Evolutionary conservation across 2,329 filamentous ascomycete genomes (phyloP), one percentile per base, ranked within the genome.

Genomic region (Bipolaris zeicola): DNA sequence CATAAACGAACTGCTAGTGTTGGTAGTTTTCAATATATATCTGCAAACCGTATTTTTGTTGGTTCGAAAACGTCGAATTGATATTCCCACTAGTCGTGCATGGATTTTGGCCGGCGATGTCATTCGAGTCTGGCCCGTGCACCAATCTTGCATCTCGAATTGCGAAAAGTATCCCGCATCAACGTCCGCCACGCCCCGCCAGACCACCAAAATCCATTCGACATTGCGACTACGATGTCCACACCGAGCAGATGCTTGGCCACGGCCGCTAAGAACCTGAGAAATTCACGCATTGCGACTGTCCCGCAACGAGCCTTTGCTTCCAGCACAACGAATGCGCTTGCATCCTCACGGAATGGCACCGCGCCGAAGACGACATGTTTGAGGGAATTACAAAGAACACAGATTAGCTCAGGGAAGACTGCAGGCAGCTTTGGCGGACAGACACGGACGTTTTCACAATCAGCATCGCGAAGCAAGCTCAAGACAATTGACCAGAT

Each of bases 401-500:
- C 41, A 34, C 44, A 28, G 4, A 43, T 34, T 20, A 46, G 38
- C 11, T 18, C n/a, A 18, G 39, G 46, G 6, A 60, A 51, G 41
- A 16, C 41, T 31, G 34, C 41, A 42, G 38, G 51, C 33, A 48
- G 42, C 52, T 46, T 42, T 37, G 57, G 61, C 28, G 49, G 54
- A 13, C 64, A 66, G 45, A 45, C 47, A 45, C 64, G 70, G 14
- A 37, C 50, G 2, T 75, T 76, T 48, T 69, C 73, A 14, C 67
- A 65, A 37, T 69, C 73, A 4, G 42, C 67, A 31, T 54, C 67
- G 28, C 65, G 70, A 37, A 59, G 54, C 31, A 66, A 65, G 49
- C 70, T 75, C 57, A 75, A 70, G 67, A 76, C 73, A 6, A 73
- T 76, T 43, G 67, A 75, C 61, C 67, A 76, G 55, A 70, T 75